Conservation (phyloP, 139 green algal species). For the Tetraselmis chui region DNA sequence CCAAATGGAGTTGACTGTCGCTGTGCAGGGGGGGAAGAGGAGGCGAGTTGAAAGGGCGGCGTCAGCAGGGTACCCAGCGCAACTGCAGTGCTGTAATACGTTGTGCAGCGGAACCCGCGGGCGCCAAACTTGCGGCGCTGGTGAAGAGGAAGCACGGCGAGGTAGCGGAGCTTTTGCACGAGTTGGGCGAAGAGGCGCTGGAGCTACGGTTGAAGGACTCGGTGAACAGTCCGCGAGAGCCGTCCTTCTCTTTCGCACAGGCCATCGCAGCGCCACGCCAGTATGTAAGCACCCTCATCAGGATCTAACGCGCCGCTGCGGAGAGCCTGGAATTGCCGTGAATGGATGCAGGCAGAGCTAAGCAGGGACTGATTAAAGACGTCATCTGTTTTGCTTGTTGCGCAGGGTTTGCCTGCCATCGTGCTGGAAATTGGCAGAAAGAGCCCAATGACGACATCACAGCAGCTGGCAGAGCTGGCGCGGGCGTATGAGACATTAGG, state of each 20-base stretch:
- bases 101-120: neutral
- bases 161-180: neutral
- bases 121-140: neutral
- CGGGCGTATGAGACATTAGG: neutral
- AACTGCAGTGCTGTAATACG: no score
- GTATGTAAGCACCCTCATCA: neutral
- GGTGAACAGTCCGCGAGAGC: neutral
- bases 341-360: no score
- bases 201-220: neutral
- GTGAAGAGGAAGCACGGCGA: neutral
- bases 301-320: no score
- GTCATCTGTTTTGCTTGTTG: no score
- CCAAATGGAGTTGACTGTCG: no score
- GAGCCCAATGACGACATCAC: neutral
- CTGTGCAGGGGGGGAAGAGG: no score
- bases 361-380: no score
- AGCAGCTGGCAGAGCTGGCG: neutral
- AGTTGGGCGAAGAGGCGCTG: neutral
- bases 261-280: neutral
- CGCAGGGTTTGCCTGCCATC: neutral
- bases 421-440: neutral
- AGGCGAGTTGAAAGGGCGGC: no score
- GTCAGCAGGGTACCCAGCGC: no score
- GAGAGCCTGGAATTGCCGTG: no score
- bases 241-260: neutral